A percentile compares a stretch with the other conserved stretches of the same genome.
Conservation (phyloP, 495 filamentous ascomycete species). For the Penicillium atrosanguineum region DNA sequence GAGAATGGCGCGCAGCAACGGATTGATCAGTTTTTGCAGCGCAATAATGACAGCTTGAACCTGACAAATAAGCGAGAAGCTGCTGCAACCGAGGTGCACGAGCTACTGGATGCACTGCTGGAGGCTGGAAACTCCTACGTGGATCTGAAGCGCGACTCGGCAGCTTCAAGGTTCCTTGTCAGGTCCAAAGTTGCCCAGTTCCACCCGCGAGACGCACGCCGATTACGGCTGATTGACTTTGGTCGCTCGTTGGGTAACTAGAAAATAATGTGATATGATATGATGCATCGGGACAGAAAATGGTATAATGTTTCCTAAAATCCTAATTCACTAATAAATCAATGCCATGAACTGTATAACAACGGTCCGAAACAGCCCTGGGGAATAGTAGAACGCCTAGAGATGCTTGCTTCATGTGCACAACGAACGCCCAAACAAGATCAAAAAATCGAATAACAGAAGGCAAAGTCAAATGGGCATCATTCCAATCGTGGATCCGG, state of each 20-base stretch:
- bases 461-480: slow-evolving; percentile 41
- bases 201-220: slow-evolving; percentile 76
- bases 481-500: slow-evolving; percentile 43
- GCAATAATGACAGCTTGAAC: slow-evolving; percentile 27
- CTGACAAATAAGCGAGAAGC: slow-evolving; percentile 57
- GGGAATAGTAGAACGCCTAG: slow-evolving; percentile 20
- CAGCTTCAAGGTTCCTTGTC: slow-evolving; percentile 78
- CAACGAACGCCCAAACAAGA: slow-evolving; percentile 23
- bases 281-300: background rate
- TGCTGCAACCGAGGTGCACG: slow-evolving; percentile 64
- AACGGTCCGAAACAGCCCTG: background rate
- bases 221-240: slow-evolving; percentile 79
- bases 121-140: slow-evolving; percentile 68
- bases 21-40: slow-evolving; percentile 72
- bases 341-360: background rate
- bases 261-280: slow-evolving; percentile 4
- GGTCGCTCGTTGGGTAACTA: slow-evolving; percentile 70
- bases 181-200: slow-evolving; percentile 82
- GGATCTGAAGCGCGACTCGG: slow-evolving; percentile 68
- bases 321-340: slow-evolving; percentile 13
- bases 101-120: slow-evolving; percentile 61
- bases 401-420: slow-evolving; percentile 21
- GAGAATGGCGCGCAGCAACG: slow-evolving; percentile 56
- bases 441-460: slow-evolving; percentile 10
- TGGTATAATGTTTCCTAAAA: slow-evolving; percentile 20